Evolutionary conservation across 306 rosid species (phyloP).

Genomic region (Comarum palustre): DNA sequence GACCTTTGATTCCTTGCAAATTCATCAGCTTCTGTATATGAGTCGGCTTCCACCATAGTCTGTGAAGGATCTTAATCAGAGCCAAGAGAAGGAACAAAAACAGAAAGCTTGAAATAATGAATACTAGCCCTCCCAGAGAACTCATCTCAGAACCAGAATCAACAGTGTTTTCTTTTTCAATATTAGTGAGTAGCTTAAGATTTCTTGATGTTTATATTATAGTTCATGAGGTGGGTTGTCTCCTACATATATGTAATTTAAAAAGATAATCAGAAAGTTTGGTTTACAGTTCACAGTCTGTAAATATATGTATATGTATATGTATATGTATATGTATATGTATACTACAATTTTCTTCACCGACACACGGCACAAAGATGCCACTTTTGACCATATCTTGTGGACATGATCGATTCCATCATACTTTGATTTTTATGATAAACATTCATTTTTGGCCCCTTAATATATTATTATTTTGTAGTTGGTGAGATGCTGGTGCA

Average conservation of each 20-base stretch:
- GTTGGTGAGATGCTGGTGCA: neutral
- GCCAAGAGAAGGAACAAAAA: neutral
- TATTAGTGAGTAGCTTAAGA: neutral
- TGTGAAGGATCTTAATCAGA: conserved; percentile 9
- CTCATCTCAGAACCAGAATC: conserved; percentile 4
- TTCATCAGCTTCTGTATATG: conserved; percentile 10
- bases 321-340: too few relatives aligned
- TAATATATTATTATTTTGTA: neutral
- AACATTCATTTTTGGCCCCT: neutral
- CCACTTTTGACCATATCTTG: neutral
- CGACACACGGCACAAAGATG: neutral
- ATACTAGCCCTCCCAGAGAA: neutral
- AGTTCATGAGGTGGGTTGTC: too few relatives aligned
- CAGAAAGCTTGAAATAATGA: conserved; percentile 3
- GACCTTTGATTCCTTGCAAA: conserved; percentile 28
- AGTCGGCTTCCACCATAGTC: conserved; percentile 38
- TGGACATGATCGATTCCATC: neutral
- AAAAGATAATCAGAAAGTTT: too few relatives aligned
- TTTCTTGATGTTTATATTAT: neutral
- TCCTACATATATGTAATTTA: too few relatives aligned
- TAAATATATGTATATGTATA: too few relatives aligned
- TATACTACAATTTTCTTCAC: too few relatives aligned
- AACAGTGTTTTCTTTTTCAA: neutral
- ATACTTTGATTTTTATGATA: neutral
- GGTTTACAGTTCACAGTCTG: too few relatives aligned